phyloP scores from a whole-genome alignment of 2,329 filamentous ascomycete genomes.

The Ambrosiella beaveri region DNA sequence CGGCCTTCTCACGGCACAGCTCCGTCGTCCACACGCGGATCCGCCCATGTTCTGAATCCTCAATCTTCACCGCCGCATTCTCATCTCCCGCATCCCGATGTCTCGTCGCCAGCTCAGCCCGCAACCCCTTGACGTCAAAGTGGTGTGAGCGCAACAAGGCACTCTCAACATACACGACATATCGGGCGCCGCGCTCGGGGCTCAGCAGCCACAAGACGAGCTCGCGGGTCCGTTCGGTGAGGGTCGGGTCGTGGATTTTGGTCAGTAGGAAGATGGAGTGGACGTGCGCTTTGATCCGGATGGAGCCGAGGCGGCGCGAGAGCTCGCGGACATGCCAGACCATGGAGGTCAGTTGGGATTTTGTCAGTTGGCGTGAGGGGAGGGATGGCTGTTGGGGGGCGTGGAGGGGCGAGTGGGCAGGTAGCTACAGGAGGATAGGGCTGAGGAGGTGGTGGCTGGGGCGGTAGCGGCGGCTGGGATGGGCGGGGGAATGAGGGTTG shows the following conservation, averaged over 20 bases:
- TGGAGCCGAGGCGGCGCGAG: conserved; percentile 66
- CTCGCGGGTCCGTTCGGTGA: conserved; percentile 62
- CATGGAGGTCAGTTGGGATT: conserved; percentile 92
- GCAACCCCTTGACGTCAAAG: conserved; percentile 56
- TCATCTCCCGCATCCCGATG: too few relatives aligned
- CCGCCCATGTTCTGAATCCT: conserved; percentile 27
- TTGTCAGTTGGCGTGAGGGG: conserved; percentile 61
- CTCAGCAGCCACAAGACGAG: conserved; percentile 67
- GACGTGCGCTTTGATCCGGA: conserved; percentile 67
- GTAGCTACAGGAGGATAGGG: not conserved
- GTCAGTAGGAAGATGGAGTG: conserved; percentile 74
- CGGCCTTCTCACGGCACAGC: conserved; percentile 60
- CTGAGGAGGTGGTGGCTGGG: not conserved
- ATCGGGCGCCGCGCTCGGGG: conserved; percentile 46
- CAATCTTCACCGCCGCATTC: conserved; percentile 18
- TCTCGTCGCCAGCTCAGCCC: conserved; percentile 34
- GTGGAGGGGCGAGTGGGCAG: not conserved
- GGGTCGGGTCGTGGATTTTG: conserved; percentile 71
- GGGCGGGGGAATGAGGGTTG: not conserved
- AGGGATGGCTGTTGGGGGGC: not conserved
- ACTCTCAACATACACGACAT: conserved; percentile 71
- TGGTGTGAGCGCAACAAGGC: conserved; percentile 51
- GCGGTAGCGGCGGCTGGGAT: not conserved
- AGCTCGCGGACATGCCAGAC: conserved; percentile 87
- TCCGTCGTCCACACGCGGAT: conserved; percentile 70